Percentiles rank a stretch among this genome's conserved stretches.
These are phyloP conservation scores for Casuarina cunninghamiana DNA, from an alignment of 306 rosid genomes.

Conservation along the genomic window DNA sequence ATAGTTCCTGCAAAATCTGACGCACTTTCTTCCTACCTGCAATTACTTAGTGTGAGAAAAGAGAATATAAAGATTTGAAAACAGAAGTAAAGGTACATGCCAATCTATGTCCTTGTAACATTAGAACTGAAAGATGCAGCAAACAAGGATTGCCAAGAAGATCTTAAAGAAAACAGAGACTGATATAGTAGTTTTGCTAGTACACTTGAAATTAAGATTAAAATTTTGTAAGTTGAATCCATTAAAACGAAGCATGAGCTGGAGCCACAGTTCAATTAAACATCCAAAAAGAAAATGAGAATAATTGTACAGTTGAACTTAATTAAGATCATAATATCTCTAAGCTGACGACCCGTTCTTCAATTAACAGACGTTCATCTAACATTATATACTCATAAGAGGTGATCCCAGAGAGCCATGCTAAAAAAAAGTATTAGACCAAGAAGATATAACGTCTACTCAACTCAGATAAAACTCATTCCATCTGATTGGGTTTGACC, in stretches of 20 bases:
- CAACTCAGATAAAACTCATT: background rate
- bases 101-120: background rate
- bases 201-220: no score
- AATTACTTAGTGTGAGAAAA: conserved; percentile 14
- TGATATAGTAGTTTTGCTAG: no score
- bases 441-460: background rate
- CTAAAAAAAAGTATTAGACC: background rate
- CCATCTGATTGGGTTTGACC: background rate
- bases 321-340: no score
- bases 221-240: no score
- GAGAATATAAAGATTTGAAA: background rate
- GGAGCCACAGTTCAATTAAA: no score
- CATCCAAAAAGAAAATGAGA: no score
- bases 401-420: background rate
- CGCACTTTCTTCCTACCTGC: conserved; percentile 54
- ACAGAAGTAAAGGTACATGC: background rate
- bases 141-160: no score
- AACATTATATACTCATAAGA: background rate
- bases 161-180: no score
- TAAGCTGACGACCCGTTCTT: background rate
- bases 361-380: background rate
- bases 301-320: no score
- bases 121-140: no score
- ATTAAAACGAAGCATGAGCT: no score
- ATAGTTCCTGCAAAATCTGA: conserved; percentile 43